Evolutionary conservation across 129 eudicot species (phyloP), one percentile per base, ranked within the genome.

Genomic region (Glebionis coronaria): DNA sequence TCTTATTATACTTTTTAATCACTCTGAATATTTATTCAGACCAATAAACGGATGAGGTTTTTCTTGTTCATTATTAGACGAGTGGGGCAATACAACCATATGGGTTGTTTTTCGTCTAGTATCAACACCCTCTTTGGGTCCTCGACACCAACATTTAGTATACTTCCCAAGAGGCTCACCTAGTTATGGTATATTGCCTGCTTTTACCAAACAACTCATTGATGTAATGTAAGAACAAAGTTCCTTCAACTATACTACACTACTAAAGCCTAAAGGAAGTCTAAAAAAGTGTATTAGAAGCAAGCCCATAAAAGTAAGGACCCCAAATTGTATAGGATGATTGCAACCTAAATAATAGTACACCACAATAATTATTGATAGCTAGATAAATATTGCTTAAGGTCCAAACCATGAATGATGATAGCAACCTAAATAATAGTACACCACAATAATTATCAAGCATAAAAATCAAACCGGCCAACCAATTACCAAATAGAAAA

Each of bases 361-460:
- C 65, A 40, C 4, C 64, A 40, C 56, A 75, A 57, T 27, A 38
- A 59, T 60, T 51, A 60, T 75, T 75, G 74, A 75, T 61, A 10
- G 42, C 1, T 35, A 35, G 10, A 53, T 28, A 60, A 20, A 49
- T 59, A 45, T 75, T 75, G 70, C 70, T 49, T 68, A 52, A 68
- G 56, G 51, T 61, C 31, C 70, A 61, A 68, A 75, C n/a, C 57
- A 68, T 68, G 64, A 61, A 68, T 75, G 51, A 75, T 75, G 51
- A 75, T 75, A 60, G 80, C 74, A 35, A 29, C 75, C 74, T 42
- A 60, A 68, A 68, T 44, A 60, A 67, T 51, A 75, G 35, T 68
- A 68, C 65, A 40, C 4, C 64, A 40, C 56, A 75, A 57, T 27
- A 38, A 59, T 60, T 51, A 38, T 75, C 49, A 60, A 19, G 15